These are phyloP conservation scores for Verticillium longisporum DNA, from an alignment of 2,329 filamentous ascomycete genomes.

Conservation along the genomic window DNA sequence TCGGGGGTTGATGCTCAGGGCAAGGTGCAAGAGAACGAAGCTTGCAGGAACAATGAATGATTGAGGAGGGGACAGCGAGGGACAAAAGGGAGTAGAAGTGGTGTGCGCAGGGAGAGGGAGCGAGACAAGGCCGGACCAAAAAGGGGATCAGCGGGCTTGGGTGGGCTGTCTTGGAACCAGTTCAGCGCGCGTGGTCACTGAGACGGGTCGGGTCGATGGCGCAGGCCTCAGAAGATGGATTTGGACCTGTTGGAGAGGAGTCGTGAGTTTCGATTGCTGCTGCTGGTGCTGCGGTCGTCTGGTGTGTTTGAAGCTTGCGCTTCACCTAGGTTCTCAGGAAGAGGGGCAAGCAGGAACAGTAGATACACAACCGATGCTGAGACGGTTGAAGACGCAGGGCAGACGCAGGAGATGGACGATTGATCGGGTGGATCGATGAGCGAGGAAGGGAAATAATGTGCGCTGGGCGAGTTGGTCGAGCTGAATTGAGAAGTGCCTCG, in stretches of 20 bases:
- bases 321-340: neutral
- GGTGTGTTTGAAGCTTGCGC: neutral
- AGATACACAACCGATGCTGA: neutral
- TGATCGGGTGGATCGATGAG: neutral
- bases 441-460: neutral
- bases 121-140: neutral
- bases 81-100: neutral
- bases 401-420: neutral
- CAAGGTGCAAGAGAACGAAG: neutral
- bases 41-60: neutral
- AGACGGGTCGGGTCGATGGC: neutral
- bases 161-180: neutral
- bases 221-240: neutral
- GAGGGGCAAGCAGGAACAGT: neutral
- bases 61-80: neutral
- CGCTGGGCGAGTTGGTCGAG: neutral
- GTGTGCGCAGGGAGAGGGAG: neutral
- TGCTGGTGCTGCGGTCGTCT: neutral
- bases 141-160: neutral
- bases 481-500: neutral
- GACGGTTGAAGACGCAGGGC: neutral
- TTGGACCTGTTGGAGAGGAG: neutral
- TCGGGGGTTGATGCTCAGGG: neutral
- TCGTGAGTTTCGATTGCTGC: neutral
- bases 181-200: neutral